A percentile compares a stretch with the other conserved stretches of the same genome.
Evolutionary conservation across 805 yeast genomes (phyloP).

Genomic region (Candida odintsovae): DNA sequence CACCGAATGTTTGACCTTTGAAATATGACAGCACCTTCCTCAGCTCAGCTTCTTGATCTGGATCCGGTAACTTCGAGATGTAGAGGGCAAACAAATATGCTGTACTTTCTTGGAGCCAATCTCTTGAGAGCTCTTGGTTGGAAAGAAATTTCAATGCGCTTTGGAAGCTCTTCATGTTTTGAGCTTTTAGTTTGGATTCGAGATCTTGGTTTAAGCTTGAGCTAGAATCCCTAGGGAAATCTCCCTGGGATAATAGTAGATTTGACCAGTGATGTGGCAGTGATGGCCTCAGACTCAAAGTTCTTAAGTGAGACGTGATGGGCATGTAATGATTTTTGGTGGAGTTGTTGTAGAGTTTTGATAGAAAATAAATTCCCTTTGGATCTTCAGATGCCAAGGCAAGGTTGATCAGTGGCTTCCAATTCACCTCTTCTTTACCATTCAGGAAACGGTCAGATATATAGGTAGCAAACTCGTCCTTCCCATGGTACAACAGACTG

Average conservation of each 20-base stretch:
- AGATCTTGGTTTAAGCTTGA: constrained; percentile 10
- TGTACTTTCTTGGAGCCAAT: constrained; percentile 14
- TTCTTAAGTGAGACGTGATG: constrained; percentile 9
- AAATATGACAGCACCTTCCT: not conserved
- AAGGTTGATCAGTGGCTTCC: constrained; percentile 13
- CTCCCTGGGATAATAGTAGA: constrained; percentile 11
- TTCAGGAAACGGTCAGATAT: constrained; percentile 5
- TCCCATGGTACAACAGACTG: constrained; percentile 14
- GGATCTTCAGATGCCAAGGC: constrained; percentile 4
- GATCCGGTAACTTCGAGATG: constrained; percentile 3
- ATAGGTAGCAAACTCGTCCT: constrained; percentile 6
- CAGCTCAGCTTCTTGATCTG: not conserved
- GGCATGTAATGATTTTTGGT: constrained; percentile 1
- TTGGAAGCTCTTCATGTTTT: constrained; percentile 11
- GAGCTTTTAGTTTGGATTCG: constrained; percentile 8
- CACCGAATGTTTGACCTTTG: constrained; percentile 4
- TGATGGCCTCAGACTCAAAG: constrained; percentile 3
- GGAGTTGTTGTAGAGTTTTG: constrained; percentile 6
- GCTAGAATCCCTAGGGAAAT: constrained; percentile 13
- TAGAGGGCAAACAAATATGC: constrained; percentile 9
- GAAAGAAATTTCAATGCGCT: constrained; percentile 11
- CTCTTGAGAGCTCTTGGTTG: not conserved
- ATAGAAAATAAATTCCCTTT: constrained; percentile 3
- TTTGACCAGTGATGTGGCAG: constrained; percentile 14
- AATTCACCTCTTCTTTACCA: constrained; percentile 2